phyloP scores from a whole-genome alignment of 2,329 filamentous ascomycete genomes.

The Sodiomyces alkalinus region DNA sequence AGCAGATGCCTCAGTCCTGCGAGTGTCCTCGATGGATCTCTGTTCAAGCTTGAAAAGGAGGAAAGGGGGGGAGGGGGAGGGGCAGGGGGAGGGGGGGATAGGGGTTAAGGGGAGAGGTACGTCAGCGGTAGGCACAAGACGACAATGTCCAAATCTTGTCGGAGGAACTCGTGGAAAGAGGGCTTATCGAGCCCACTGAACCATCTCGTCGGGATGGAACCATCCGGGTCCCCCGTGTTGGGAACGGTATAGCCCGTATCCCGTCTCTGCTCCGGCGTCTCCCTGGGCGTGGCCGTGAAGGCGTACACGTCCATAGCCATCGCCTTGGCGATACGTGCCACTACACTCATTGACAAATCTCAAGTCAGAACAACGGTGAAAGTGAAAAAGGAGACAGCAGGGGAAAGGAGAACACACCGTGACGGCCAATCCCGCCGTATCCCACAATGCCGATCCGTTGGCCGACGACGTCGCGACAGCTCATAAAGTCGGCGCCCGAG shows the following conservation, averaged over 20 bases:
- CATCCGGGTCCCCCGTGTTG: conserved; percentile 35
- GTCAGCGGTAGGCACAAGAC: conserved; percentile 26
- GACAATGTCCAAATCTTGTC: conserved; percentile 26
- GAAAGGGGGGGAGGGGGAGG: too few relatives aligned
- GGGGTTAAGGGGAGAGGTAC: too few relatives aligned
- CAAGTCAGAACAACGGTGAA: neutral
- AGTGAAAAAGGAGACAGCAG: too few relatives aligned
- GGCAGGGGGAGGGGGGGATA: too few relatives aligned
- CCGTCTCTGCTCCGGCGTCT: conserved; percentile 39
- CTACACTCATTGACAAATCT: conserved; percentile 2
- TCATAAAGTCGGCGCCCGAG: conserved; percentile 6
- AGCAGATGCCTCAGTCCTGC: neutral
- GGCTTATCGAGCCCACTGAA: conserved; percentile 19
- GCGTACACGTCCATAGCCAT: conserved; percentile 54
- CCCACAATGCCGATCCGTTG: conserved; percentile 24
- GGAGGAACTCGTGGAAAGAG: conserved; percentile 24
- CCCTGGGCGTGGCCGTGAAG: conserved; percentile 45
- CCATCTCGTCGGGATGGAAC: conserved; percentile 24
- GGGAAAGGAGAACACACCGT: conserved; percentile 8
- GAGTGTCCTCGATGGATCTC: too few relatives aligned
- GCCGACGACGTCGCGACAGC: conserved; percentile 16
- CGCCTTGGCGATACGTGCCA: conserved; percentile 33
- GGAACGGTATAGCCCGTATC: conserved; percentile 49
- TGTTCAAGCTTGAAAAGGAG: too few relatives aligned
- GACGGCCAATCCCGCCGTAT: conserved; percentile 29